A percentile compares a stretch with the other conserved stretches of the same genome.
These are phyloP conservation scores for Globisporangium recalcitrans DNA, from an alignment of 352 stramenopile species.

Conservation along the genomic window DNA sequence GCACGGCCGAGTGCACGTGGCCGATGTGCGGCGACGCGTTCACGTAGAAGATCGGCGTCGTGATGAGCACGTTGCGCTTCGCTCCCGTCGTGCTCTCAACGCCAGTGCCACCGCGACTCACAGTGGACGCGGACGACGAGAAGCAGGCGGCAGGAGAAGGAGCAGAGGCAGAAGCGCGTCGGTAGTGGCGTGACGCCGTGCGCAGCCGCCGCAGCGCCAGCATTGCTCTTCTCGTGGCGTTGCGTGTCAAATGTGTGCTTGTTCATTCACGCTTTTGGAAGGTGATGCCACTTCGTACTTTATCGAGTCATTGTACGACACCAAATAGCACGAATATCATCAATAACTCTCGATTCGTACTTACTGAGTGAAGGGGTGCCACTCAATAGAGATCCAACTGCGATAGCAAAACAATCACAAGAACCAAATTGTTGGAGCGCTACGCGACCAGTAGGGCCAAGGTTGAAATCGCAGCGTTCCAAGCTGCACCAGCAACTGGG, in stretches of 20 bases:
- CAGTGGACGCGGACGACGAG: background rate
- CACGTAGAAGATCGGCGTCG: conserved; percentile 99
- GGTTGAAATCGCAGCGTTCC: too few species aligned
- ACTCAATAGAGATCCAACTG: too few species aligned
- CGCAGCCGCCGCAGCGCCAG: conserved; percentile 5
- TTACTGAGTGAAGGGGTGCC: too few species aligned
- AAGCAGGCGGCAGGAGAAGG: background rate
- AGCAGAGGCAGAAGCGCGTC: background rate
- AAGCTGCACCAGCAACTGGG: too few species aligned
- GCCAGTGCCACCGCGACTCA: background rate
- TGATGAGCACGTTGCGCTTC: conserved; percentile 57
- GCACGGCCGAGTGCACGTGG: conserved; percentile 95
- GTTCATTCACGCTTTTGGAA: too few species aligned
- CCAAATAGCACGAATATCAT: too few species aligned
- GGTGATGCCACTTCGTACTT: background rate
- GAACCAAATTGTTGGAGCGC: too few species aligned
- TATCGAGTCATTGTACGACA: too few species aligned
- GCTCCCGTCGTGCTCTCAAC: background rate
- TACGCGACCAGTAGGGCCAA: too few species aligned
- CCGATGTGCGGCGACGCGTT: conserved; percentile 99
- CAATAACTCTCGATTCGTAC: too few species aligned
- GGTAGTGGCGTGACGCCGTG: background rate
- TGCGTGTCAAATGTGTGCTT: background rate
- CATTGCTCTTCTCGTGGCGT: background rate
- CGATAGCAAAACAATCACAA: too few species aligned